Base-by-base conservation (phyloP, 306 rosid species). In the Sesbania bispinosa region DNA sequence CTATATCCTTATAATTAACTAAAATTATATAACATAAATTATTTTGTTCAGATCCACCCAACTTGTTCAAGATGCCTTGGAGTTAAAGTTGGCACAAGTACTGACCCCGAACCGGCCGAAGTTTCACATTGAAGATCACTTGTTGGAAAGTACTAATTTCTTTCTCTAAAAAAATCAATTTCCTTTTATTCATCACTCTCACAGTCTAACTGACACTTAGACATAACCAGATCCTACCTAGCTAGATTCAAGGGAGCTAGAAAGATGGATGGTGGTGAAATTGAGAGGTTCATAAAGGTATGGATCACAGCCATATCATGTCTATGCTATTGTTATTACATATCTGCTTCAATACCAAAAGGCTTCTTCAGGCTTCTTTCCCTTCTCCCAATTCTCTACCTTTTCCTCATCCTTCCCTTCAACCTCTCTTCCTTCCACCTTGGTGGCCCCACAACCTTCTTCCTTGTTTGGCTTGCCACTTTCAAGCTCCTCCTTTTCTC, bases 401-500 rank as follows among this genome's bases (percentile, higher is more conserved):
- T 82, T 69, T 82, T 85, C 66, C 18, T 75, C 6, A 63, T 14
- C 47, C 87, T 85, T 15, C 87, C 87, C 19, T 41, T 80, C 0
- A 69, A 4, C 20, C 85, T 81, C 46, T 21, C 46, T 6, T 79
- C 81, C 15, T 1, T 74, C 5, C 87, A 85, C 65, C 69, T 85
- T 0, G 43, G 67, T 45, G 85, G 55, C 20, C 64, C 71, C 71
- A 82, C 81, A 11, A 11, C 30, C 77, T 74, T 85, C 81, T 77
- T 82, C 79, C 87, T 85, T 10, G 79, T 74, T 61, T 85, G 89
- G 89, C 83, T 85, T 11, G 57, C 18, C 23, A 26, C 68, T 66
- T 85, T 76, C 48, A 85, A 82, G 36, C 86, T 85, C 51, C 21
- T 82, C 13, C 86, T 85, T 4, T 82, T 85, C 10, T 47, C 89